phyloP scores from a whole-genome alignment of 202 grass and related monocot species.

The Bolboschoenoplectus hybrid region DNA sequence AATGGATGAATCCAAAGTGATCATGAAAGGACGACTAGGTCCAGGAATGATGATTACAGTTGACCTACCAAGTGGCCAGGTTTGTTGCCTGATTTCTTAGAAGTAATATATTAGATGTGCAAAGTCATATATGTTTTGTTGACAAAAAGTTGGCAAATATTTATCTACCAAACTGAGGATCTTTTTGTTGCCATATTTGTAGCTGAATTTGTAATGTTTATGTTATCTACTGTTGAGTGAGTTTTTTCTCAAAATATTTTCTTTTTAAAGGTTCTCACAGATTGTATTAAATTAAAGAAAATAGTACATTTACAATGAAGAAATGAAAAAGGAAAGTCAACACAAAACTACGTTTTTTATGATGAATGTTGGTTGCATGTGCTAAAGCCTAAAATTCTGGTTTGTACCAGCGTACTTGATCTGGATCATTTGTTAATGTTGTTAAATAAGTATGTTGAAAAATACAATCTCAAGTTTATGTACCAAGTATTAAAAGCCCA shows the following conservation, averaged over 20 bases:
- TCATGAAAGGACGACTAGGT: conserved; percentile 96
- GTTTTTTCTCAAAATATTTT: background rate
- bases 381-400: background rate
- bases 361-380: background rate
- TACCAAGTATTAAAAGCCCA: background rate
- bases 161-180: background rate
- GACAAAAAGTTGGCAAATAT: background rate
- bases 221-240: background rate
- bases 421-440: background rate
- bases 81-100: conserved; percentile 40
- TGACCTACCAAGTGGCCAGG: conserved; percentile 89
- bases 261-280: background rate
- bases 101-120: background rate
- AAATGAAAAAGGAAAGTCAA: background rate
- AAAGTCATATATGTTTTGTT: conserved; percentile 9
- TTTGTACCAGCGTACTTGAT: background rate
- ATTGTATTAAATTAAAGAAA: background rate
- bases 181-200: conserved; percentile 28
- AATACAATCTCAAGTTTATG: conserved; percentile 3
- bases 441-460: background rate
- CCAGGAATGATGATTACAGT: conserved; percentile 99
- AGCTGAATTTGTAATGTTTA: conserved; percentile 18
- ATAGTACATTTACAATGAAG: background rate
- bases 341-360: conserved; percentile 3
- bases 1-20: conserved; percentile 97